Base-by-base conservation (phyloP, 2,329 filamentous ascomycete species). In the Trichoderma sp. region DNA sequence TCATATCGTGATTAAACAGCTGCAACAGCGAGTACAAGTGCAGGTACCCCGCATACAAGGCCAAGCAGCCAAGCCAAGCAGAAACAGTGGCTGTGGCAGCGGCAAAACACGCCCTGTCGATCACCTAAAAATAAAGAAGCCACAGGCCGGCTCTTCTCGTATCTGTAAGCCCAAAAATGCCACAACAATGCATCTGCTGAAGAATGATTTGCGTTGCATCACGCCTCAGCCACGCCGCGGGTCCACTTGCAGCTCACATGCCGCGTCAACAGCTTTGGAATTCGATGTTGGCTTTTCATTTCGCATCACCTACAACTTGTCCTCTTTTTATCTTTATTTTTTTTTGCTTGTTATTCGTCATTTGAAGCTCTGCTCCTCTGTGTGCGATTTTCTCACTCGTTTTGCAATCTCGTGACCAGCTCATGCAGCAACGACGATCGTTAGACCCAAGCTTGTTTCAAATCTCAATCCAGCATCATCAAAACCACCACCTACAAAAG, bases 191-290 rank as follows among this genome's bases (percentile, higher is more conserved):
- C n/a, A 21, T n/a, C 11, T 11, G 47, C 11, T 49, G 10, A 13
- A 49, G 47, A 49, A 13, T 49, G 47, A 55, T 55, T 21, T 33
- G 52, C 62, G 56, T 19, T 47, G 52, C 62, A 65, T 19, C 19
- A 24, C 35, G 62, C 62, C 62, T 55, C 62, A 65, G 62, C 62
- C 62, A 65, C 62, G 52, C 62, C 62, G 16, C 21, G 52, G 52
- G 24, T 24, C 62, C 62, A 65, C 52, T 65, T 57, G 24, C 24
- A 24, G 43, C 35, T 65, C 62, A 57, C 62, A 57, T 56, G 62
- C 62, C 62, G 62, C 62, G 62, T 65, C 62, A 57, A 65, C 35
- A 49, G 62, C 62, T 57, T 57, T 65, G 62, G 62, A 65, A 65
- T 65, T 57, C 62, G 53, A 55, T 47, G 11, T 37, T 55, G 33